Evolutionary conservation across 768 basidiomycete species (phyloP), one percentile per base, ranked within the genome.

Genomic region (Lentinula sp.): DNA sequence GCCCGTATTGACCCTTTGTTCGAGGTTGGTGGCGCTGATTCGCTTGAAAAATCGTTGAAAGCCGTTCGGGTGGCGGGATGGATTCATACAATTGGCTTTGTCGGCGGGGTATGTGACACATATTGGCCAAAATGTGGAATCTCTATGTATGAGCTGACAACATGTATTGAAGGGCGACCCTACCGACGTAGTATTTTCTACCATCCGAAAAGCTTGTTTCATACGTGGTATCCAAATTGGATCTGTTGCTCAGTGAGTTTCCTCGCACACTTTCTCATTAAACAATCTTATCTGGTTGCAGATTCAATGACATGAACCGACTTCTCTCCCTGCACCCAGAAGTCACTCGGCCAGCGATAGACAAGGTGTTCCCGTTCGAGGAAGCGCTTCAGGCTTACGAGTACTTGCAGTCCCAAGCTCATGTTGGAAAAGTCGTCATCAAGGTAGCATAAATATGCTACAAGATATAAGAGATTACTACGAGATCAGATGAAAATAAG

Each of bases 11-110:
- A 64, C 37, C 73, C 70, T 1, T 70, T 71, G 74, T 23, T 73
- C 28, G 28, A 86, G 78, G 81, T 87, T 32, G 83, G 85, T 11
- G 84, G 86, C 2, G 59, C 76, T 6, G 78, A 78, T 9, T 86
- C 84, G 7, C 69, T 87, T 16, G 55, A 63, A 7, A 80, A 80
- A 61, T 79, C 76, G 2, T 68, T 80, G 39, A 72, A 70, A 16
- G 70, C 78, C 0, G 66, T 76, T 35, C 69, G 73, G 61, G 67
- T 73, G 23, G 79, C 74, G 1, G 84, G 84, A 1, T 72, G 72
- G 3, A 66, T 85, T 46, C 73, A 81, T 61, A 61, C 80, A 32
- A 84, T 88, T 51, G 85, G 85, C 9, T 71, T 75, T 46, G 75
- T 87, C n/a, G 71, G 78, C 0, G 69, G 73, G 65, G 78, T 79